phyloP scores from a whole-genome alignment of 1,284 basidiomycete genomes.

The Rhodotorula sp. region DNA sequence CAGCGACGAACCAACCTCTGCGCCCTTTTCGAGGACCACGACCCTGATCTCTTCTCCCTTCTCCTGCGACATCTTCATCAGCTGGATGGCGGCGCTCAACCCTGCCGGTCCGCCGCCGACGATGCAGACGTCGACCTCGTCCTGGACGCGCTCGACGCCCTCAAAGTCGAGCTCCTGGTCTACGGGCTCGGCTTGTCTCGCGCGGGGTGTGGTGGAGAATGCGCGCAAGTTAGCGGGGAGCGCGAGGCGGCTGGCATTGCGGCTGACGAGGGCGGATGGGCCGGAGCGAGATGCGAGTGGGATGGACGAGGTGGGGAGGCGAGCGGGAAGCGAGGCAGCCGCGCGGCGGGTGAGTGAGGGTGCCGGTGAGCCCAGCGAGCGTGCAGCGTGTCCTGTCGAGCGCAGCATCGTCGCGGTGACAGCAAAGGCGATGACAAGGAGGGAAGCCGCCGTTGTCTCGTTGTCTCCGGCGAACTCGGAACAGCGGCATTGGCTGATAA shows the following conservation, averaged over 20 bases:
- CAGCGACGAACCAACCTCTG: slow-evolving; percentile 72
- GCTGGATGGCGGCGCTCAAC: slow-evolving; percentile 88
- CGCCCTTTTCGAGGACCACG: slow-evolving; percentile 91
- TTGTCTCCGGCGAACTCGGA: no score
- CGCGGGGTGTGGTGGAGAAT: neutral
- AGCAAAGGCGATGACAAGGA: no score
- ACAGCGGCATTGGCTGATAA: no score
- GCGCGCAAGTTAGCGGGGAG: neutral
- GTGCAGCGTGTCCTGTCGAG: no score
- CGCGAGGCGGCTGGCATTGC: no score
- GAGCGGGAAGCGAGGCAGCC: no score
- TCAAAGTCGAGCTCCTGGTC: slow-evolving; percentile 27
- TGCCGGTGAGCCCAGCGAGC: no score
- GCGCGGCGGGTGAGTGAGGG: no score
- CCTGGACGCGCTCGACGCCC: slow-evolving; percentile 69
- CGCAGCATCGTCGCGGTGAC: no score
- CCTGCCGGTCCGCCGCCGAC: slow-evolving; percentile 95
- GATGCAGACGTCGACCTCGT: slow-evolving; percentile 94
- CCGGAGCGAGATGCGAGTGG: neutral
- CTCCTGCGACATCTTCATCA: slow-evolving; percentile 89
- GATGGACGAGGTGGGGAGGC: no score
- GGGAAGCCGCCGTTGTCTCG: no score
- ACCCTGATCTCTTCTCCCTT: slow-evolving; percentile 70
- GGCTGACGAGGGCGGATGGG: neutral
- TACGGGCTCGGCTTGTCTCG: slow-evolving; percentile 14